Evolutionary conservation across 345 rosid genomes (phyloP).

Genomic region (Lepidium didymum): DNA sequence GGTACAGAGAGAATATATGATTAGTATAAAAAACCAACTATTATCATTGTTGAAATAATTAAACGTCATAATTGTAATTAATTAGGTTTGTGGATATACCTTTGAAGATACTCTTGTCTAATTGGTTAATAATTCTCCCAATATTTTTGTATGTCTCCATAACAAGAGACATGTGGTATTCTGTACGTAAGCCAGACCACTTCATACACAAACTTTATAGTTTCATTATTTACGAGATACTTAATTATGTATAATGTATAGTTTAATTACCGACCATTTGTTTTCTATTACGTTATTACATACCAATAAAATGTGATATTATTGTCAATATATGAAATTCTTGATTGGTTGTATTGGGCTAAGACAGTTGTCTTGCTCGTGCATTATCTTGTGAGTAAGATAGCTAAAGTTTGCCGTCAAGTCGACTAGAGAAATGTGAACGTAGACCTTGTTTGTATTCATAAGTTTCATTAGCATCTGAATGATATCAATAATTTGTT

Average conservation of each 20-base stretch:
- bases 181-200: background rate
- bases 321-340: background rate
- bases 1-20: no score
- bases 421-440: conserved; percentile 3
- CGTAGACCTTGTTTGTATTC: background rate
- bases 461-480: background rate
- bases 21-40: no score
- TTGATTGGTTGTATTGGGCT: background rate
- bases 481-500: no score
- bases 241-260: background rate
- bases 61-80: background rate
- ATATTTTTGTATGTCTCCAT: background rate
- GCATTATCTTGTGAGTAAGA: background rate
- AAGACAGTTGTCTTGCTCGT: background rate
- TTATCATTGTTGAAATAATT: background rate
- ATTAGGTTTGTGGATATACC: background rate
- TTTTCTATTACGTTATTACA: background rate
- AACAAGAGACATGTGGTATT: background rate
- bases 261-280: background rate
- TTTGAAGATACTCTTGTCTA: background rate
- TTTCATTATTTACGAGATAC: background rate
- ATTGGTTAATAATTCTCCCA: background rate
- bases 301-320: background rate
- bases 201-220: background rate
- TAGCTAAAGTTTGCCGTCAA: background rate